Conservation (phyloP, 176 grass and related monocot species). For the Chrysopogon serrulatus region DNA sequence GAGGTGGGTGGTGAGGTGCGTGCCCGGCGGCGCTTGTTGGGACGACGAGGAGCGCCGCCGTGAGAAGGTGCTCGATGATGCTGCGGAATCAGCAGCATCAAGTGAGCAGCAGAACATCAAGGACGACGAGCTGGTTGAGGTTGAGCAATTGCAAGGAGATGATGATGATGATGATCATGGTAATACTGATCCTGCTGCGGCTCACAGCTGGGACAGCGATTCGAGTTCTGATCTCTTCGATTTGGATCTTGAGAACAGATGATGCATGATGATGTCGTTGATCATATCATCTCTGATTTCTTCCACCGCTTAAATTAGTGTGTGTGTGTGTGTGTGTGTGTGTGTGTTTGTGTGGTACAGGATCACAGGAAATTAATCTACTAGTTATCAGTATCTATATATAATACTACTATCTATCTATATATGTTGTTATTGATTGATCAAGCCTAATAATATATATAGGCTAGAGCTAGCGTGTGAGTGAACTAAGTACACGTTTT, state of each 20-base stretch:
- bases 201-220: slow-evolving; percentile 16
- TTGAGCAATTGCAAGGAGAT: neutral
- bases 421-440: too few relatives aligned
- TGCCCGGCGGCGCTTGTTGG: neutral
- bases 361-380: too few relatives aligned
- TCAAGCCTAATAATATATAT: too few relatives aligned
- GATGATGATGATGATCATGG: neutral
- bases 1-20: slow-evolving; percentile 42
- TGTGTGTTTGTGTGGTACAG: too few relatives aligned
- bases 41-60: neutral
- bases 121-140: neutral
- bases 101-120: neutral
- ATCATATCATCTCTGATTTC: neutral
- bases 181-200: neutral
- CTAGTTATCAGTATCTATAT: too few relatives aligned
- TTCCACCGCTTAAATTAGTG: too few relatives aligned
- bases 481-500: too few relatives aligned
- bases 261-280: neutral
- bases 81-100: neutral
- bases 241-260: neutral
- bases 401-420: too few relatives aligned
- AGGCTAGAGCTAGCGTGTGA: too few relatives aligned
- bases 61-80: neutral
- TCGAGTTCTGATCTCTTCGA: slow-evolving; percentile 45
- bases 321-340: too few relatives aligned